phyloP scores from a whole-genome alignment of 169 alveolate genomes.

The Plasmodium berghei region DNA sequence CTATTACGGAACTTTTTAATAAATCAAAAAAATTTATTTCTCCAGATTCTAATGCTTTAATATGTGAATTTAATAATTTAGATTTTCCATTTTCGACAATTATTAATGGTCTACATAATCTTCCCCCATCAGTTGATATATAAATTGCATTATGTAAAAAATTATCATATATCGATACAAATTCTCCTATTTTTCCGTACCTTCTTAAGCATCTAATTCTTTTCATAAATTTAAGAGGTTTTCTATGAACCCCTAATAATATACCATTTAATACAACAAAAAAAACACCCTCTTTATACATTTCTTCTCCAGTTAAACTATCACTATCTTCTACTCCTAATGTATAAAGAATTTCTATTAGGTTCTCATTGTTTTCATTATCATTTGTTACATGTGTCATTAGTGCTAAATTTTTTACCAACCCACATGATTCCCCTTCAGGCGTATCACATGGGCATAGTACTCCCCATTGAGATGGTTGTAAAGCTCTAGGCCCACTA shows the following conservation, averaged over 20 bases:
- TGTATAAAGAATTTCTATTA: constrained; percentile 81
- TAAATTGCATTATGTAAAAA: constrained; percentile 93
- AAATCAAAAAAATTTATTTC: constrained; percentile 84
- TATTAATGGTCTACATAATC: constrained; percentile 98
- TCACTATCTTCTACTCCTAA: constrained; percentile 88
- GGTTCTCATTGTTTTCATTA: constrained; percentile 89
- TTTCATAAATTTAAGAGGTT: constrained; percentile 91
- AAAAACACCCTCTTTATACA: constrained; percentile 86
- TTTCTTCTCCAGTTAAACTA: constrained; percentile 81
- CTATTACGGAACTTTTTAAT: constrained; percentile 93
- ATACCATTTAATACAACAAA: constrained; percentile 96
- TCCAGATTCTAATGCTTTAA: constrained; percentile 82
- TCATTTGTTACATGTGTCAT: constrained; percentile 99
- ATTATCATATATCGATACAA: constrained; percentile 96
- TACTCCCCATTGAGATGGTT: constrained; percentile 99
- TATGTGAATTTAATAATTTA: constrained; percentile 80
- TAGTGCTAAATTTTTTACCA: constrained; percentile 97
- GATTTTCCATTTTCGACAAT: constrained; percentile 96
- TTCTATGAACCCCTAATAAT: constrained; percentile 94
- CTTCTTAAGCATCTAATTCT: constrained; percentile 95
- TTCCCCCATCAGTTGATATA: constrained; percentile 99
- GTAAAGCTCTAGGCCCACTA: constrained; percentile 99
- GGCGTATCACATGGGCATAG: constrained; percentile 99
- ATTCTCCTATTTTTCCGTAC: constrained; percentile 96
- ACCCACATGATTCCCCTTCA: constrained; percentile 99